Evolutionary conservation across 805 yeast genomes (phyloP), one percentile per base, ranked within the genome.

Genomic region (Candida insectalens): DNA sequence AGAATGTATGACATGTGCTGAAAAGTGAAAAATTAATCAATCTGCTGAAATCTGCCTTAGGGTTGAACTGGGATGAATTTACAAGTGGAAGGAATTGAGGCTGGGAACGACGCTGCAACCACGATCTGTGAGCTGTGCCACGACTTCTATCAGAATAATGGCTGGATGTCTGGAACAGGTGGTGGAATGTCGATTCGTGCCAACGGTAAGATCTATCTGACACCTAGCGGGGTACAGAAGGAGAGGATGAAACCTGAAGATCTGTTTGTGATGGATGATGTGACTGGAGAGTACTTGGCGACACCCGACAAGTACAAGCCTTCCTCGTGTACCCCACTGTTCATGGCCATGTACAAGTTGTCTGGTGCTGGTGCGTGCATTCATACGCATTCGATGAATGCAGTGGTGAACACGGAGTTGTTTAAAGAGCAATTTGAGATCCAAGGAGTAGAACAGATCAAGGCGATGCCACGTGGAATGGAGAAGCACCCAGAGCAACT

Each of bases 151-250:
- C 7, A 21, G 10, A 65, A 71, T 44, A 80, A 81, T 49, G 80
- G 83, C 33, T 87, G 96, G 95, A 89, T 84, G 45, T 78, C 95
- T 0, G 96, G 96, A 3, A 89, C 97, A 1, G 96, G 95, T 3
- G 97, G 96, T 21, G 96, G 96, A 3, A 79, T 89, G 46, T 81
- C 94, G 21, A 79, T 88, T 32, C 69, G 66, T 1, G 65, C 74
- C 39, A 47, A 61, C 15, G 29, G 19, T 10, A 12, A 23, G 15
- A 72, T 83, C 13, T 88, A 69, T 53, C 68, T 88, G 27, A 94
- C 96, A 0, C 96, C 97, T 4, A 82, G 94, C n/a, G 96, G 96
- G 2, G 94, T 88, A 6, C 96, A 88, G 53, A 88, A 88, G 60
- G 97, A 88, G 53, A 65, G 87, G 39, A 77, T 88, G 74, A 59